These are phyloP conservation scores for Volvox africanus DNA, from an alignment of 139 green algal genomes.

Conservation along the genomic window DNA sequence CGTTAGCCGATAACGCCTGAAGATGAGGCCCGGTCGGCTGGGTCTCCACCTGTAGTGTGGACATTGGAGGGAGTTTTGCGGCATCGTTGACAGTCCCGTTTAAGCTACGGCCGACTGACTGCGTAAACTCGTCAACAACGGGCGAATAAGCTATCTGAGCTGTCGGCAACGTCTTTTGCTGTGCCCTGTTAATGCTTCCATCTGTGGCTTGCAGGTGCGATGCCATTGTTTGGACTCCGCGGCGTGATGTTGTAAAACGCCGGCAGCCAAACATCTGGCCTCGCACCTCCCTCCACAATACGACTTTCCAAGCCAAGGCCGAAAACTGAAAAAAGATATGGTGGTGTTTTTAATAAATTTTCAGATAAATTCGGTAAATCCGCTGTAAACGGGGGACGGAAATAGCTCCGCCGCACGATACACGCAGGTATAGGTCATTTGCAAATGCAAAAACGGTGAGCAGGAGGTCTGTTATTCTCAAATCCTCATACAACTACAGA, in stretches of 20 bases:
- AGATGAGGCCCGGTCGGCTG: not conserved
- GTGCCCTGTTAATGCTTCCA: not conserved
- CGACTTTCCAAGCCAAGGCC: no score
- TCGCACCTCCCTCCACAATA: not conserved
- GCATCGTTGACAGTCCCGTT: not conserved
- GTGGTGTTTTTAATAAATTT: no score
- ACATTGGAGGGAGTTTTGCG: not conserved
- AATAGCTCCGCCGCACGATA: no score
- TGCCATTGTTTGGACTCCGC: constrained; percentile 20
- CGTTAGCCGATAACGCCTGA: not conserved
- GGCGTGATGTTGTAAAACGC: not conserved
- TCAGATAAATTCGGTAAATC: no score
- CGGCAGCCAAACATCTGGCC: constrained; percentile 13
- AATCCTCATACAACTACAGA: no score
- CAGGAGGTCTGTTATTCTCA: no score
- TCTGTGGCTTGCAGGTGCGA: not conserved
- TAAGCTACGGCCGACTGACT: not conserved
- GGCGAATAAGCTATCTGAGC: not conserved
- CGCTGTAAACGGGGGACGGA: no score
- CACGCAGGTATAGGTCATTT: no score
- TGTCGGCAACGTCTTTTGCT: not conserved
- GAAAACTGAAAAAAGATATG: no score
- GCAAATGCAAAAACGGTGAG: no score
- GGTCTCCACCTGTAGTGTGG: not conserved
- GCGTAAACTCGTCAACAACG: not conserved